Conservation (phyloP, 371 early-diverging fungal species). For the Furculomyces boomerangus region DNA sequence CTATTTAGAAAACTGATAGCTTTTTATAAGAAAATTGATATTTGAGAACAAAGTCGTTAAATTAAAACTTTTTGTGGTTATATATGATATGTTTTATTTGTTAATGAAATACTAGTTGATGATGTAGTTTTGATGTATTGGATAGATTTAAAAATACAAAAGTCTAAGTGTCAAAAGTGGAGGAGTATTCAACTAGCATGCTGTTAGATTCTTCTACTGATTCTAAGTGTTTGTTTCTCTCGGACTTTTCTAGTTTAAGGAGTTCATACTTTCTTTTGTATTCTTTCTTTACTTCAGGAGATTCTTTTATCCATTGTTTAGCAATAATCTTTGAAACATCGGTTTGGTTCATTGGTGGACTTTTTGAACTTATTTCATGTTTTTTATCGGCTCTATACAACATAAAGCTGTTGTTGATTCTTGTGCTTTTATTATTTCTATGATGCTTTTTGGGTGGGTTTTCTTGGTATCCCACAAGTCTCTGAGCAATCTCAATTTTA, state of each 20-base stretch:
- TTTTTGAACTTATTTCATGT: slow-evolving; percentile 28
- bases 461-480: neutral
- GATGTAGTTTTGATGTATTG: too few species aligned
- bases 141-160: too few species aligned
- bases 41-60: too few species aligned
- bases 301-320: slow-evolving; percentile 40
- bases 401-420: slow-evolving; percentile 48
- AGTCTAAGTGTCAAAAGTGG: too few species aligned
- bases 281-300: slow-evolving; percentile 32
- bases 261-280: slow-evolving; percentile 41
- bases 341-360: slow-evolving; percentile 40
- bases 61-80: too few species aligned
- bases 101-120: too few species aligned
- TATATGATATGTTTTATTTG: too few species aligned
- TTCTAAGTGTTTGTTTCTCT: too few species aligned
- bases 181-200: too few species aligned
- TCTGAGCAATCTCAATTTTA: neutral
- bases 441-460: neutral
- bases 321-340: slow-evolving; percentile 45
- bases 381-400: slow-evolving; percentile 46
- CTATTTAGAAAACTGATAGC: too few species aligned
- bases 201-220: too few species aligned
- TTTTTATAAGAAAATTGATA: too few species aligned
- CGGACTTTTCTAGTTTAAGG: slow-evolving; percentile 36
- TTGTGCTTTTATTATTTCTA: slow-evolving; percentile 8